A percentile compares a stretch with the other conserved stretches of the same genome.
These are phyloP conservation scores for Suillus brevipes DNA, from an alignment of 768 basidiomycete genomes.

Conservation along the genomic window DNA sequence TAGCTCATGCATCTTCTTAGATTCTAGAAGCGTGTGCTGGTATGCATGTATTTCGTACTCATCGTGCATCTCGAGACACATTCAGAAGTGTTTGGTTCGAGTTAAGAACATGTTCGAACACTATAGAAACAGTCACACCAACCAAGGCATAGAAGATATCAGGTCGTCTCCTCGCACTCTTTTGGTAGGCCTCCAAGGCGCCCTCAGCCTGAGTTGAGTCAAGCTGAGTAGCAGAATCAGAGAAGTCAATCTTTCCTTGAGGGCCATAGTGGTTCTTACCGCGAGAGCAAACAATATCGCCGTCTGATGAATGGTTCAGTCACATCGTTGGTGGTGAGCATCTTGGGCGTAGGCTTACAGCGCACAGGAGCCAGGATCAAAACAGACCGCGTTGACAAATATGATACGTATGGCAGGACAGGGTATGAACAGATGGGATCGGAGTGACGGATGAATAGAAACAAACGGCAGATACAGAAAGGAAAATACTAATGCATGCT, in stretches of 20 bases:
- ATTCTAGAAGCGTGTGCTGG: no score
- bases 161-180: no score
- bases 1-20: no score
- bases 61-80: no score
- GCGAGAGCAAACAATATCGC: constrained; percentile 73
- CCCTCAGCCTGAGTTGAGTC: constrained; percentile 42
- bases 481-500: constrained; percentile 23
- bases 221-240: constrained; percentile 54
- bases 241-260: constrained; percentile 52
- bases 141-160: no score
- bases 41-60: no score
- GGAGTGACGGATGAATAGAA: constrained; percentile 21
- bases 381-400: constrained; percentile 75
- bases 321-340: not conserved
- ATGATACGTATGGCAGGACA: no score
- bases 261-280: constrained; percentile 83
- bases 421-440: constrained; percentile 33
- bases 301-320: constrained; percentile 47
- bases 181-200: constrained; percentile 50
- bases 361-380: constrained; percentile 84
- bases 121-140: no score
- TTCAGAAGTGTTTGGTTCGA: no score
- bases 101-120: no score
- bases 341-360: constrained; percentile 44
- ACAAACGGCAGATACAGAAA: constrained; percentile 29